Percentiles rank a stretch among this genome's conserved stretches.
phyloP scores from a whole-genome alignment of 345 rosid species.

The Salix koriyanagi region DNA sequence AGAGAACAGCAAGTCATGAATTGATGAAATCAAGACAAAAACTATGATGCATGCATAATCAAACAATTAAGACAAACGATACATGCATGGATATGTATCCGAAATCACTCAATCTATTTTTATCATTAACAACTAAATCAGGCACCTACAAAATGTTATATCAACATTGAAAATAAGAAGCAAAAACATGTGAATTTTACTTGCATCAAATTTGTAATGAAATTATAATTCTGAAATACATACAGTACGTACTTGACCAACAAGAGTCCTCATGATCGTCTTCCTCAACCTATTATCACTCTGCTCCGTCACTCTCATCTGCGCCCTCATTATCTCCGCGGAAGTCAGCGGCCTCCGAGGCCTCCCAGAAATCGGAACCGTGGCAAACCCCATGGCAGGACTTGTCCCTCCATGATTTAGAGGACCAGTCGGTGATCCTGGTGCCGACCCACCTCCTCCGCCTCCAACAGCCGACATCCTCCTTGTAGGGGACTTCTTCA shows the following conservation, averaged over 20 bases:
- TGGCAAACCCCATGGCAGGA: constrained; percentile 36
- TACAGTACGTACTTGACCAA: constrained; percentile 72
- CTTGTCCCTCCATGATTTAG: constrained; percentile 14
- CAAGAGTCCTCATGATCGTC: constrained; percentile 80
- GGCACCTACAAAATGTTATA: neutral
- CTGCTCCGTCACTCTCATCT: constrained; percentile 87
- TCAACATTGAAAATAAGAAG: neutral
- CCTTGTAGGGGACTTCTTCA: constrained; percentile 66
- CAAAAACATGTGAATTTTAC: neutral
- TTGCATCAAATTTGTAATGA: neutral
- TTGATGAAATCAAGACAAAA: neutral
- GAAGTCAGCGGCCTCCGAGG: constrained; percentile 73
- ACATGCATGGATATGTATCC: neutral
- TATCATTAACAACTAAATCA: neutral
- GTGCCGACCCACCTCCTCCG: constrained; percentile 32
- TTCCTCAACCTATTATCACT: constrained; percentile 78
- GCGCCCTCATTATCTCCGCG: constrained; percentile 92
- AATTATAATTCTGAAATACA: neutral
- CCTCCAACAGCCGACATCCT: constrained; percentile 44
- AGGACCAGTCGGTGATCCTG: constrained; percentile 47
- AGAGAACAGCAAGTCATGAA: neutral
- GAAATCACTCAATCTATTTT: no score
- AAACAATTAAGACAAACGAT: neutral
- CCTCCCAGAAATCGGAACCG: constrained; percentile 35
- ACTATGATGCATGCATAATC: neutral